phyloP scores from a whole-genome alignment of 2,329 filamentous ascomycete species.

The Aspergillus cejpii region DNA sequence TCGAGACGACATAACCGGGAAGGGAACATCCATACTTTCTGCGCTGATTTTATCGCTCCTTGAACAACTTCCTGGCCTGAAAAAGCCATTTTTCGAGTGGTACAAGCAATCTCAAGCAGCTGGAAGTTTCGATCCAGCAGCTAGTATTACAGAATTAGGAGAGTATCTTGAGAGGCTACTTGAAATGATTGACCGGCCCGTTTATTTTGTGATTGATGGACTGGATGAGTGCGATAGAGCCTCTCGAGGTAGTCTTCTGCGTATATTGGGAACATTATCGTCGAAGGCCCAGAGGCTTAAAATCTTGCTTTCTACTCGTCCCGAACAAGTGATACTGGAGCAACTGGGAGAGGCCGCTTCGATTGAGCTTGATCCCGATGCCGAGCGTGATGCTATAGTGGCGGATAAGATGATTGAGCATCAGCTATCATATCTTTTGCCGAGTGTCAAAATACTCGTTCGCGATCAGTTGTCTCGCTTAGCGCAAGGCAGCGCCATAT shows the following conservation, averaged over 20 bases:
- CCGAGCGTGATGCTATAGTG: constrained; percentile 10
- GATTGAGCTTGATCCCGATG: constrained; percentile 7
- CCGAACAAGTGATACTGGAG: constrained; percentile 13
- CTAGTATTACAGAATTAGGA: constrained; percentile 10
- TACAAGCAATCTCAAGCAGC: constrained; percentile 11
- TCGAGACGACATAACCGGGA: constrained; percentile 19
- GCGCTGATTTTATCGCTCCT: constrained; percentile 15
- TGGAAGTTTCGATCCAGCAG: constrained; percentile 12
- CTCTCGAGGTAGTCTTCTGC: constrained; percentile 17
- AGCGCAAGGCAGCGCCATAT: constrained; percentile 16
- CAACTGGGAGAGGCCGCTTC: constrained; percentile 6
- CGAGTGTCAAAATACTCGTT: constrained; percentile 10
- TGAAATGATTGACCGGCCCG: constrained; percentile 10
- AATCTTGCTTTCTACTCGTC: constrained; percentile 14
- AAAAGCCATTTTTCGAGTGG: constrained; percentile 14
- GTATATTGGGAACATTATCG: constrained; percentile 11
- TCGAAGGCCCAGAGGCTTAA: constrained; percentile 11
- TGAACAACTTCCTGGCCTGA: constrained; percentile 13
- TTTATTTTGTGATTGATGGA: constrained; percentile 23
- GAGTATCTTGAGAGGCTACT: constrained; percentile 13
- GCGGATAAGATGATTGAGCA: constrained; percentile 10
- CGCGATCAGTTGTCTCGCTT: constrained; percentile 12
- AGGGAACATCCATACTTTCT: constrained; percentile 14
- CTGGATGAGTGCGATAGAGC: constrained; percentile 25
- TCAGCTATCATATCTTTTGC: constrained; percentile 7